A percentile compares a stretch with the other conserved stretches of the same genome.
phyloP scores from a whole-genome alignment of 208 protist species.

The Leishmania aethiopica region DNA sequence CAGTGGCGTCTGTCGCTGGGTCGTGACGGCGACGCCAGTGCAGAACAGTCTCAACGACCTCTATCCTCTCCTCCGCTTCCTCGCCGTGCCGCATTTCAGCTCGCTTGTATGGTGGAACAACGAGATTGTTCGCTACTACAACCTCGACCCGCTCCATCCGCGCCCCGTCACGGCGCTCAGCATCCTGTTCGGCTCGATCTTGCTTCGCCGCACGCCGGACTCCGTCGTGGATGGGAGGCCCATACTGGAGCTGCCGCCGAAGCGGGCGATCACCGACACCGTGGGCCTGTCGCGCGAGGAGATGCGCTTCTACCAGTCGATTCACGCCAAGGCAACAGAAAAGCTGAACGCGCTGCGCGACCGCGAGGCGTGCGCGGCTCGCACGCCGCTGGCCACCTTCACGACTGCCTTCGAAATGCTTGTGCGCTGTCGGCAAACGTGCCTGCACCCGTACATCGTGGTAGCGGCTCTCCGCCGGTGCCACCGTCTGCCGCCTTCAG shows the following conservation, averaged over 20 bases:
- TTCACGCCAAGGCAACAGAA: constrained; percentile 47
- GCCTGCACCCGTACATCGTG: constrained; percentile 85
- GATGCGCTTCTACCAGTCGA: constrained; percentile 48
- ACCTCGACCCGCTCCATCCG: constrained; percentile 44
- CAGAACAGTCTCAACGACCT: constrained; percentile 79
- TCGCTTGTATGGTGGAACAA: constrained; percentile 66
- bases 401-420: constrained; percentile 87
- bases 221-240: constrained; percentile 45
- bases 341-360: constrained; percentile 45
- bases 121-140: constrained; percentile 62
- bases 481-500: constrained; percentile 6
- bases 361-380: constrained; percentile 10
- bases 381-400: constrained; percentile 40
- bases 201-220: constrained; percentile 67
- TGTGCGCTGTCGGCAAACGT: constrained; percentile 82
- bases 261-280: constrained; percentile 28
- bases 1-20: constrained; percentile 53
- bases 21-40: constrained; percentile 61
- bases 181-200: constrained; percentile 54
- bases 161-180: constrained; percentile 53
- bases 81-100: constrained; percentile 71
- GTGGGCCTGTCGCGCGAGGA: constrained; percentile 48
- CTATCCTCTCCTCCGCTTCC: constrained; percentile 66
- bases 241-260: constrained; percentile 57
- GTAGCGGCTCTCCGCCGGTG: constrained; percentile 56